Evolutionary conservation across 352 stramenopile genomes (phyloP), one percentile per base, ranked within the genome.

Genomic region (Plasmopara muralis): DNA sequence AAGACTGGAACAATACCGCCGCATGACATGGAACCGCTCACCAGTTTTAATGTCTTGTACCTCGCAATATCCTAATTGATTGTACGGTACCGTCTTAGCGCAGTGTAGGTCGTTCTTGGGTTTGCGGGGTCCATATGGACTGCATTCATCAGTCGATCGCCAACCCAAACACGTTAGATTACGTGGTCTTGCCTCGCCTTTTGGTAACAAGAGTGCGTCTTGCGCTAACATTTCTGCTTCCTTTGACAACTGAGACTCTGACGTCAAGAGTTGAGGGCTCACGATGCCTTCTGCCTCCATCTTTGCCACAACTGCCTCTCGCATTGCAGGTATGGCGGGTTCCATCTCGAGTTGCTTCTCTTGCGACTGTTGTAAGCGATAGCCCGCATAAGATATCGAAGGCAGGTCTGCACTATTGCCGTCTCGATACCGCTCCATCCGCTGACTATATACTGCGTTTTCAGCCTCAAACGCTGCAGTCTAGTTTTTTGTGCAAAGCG

Each of bases 11-110:
- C 74, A 85, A 47, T 68, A 65, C 4, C 41, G 49, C n/a, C 55
- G 46, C 64, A 83, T 73, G 3, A 77, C 57, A 29, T 58, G 63
- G 28, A 78, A 59, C 4, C 52, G 65, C 39, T 66, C 53, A 20
- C 72, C 71, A 2, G 55, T 68, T 0, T 60, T 42, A 0, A 43
- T 60, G 48, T 82, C 62, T 44, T 67, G 43, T n/a, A 69, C 56
- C 16, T 69, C 56, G 33, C 61, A 69, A 57, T 81, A 87, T 16
- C 74, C 77, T 1, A 63, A 68, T n/a, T 65, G 60, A 9, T 72
- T 64, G 14, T 52, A 41, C 0, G 66, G 62, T 70, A 67, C 56
- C n/a, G 43, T 56, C 37, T 38, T 63, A 15, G n/a, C 34, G 40
- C 60, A 67, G 9, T 15, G 39, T 9, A 35, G 53, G 33, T 67